Conservation (phyloP, 2,329 filamentous ascomycete species). For the Coleophoma crateriformis region DNA sequence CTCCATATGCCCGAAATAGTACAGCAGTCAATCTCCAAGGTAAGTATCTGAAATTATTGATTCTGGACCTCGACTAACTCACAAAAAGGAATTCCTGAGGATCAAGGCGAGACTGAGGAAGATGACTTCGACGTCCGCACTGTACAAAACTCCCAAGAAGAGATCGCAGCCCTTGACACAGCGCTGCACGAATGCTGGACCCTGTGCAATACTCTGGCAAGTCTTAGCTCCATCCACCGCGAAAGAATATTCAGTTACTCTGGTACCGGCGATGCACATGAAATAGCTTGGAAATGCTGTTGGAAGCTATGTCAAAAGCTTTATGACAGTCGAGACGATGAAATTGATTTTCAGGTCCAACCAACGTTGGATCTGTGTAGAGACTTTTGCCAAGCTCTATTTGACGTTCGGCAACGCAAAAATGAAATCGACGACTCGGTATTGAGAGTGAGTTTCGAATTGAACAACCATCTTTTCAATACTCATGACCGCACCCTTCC, state of each 20-base stretch:
- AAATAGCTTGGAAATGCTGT: conserved; percentile 88
- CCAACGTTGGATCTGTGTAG: conserved; percentile 81
- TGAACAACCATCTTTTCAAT: conserved; percentile 94
- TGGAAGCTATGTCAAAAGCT: conserved; percentile 90
- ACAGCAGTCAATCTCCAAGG: conserved; percentile 74
- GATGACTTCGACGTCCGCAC: conserved; percentile 39
- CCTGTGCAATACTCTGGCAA: conserved; percentile 84
- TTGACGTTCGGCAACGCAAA: conserved; percentile 74
- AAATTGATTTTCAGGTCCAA: conserved; percentile 61
- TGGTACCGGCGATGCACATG: conserved; percentile 70
- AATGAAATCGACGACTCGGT: conserved; percentile 82
- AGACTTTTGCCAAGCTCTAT: conserved; percentile 87
- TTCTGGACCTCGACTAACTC: conserved; percentile 18
- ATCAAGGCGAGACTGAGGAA: conserved; percentile 44
- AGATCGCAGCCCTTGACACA: conserved; percentile 63
- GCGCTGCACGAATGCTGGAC: conserved; percentile 90
- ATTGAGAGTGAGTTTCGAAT: conserved; percentile 84
- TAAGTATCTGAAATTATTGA: conserved; percentile 29
- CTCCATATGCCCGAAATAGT: conserved; percentile 50
- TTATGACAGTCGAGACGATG: conserved; percentile 74
- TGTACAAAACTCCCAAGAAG: conserved; percentile 44
- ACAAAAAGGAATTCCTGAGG: conserved; percentile 28
- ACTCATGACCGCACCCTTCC: conserved; percentile 81
- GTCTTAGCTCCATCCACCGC: conserved; percentile 77
- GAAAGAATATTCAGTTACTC: conserved; percentile 73